Evolutionary conservation across 2,329 filamentous ascomycete genomes (phyloP), one percentile per base, ranked within the genome.

Genomic region (Fusarium sp.): DNA sequence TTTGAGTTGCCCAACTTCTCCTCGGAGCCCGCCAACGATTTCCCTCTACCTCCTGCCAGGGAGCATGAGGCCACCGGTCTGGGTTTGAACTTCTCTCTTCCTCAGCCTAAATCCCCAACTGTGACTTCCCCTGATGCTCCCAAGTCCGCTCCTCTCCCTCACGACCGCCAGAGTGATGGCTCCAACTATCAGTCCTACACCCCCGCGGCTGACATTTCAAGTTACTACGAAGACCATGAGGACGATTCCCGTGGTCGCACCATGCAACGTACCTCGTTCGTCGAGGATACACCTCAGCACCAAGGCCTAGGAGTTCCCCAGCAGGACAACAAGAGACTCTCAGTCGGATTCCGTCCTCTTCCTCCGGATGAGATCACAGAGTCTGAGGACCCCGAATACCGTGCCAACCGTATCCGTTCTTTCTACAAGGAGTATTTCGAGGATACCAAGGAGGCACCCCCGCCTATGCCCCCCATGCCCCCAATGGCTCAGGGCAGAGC

Each of bases 401-500:
- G 96, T 78, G 96, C 96, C 73, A 98, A 98, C 86, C 92, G 96
- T 66, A 99, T 99, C 75, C 90, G 96, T 81, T 99, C 96, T 8
- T 99, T 99, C 86, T 99, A 99, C 86, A 98, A 98, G 85, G 96
- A 99, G 81, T 99, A 99, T 85, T 99, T 99, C 77, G 96, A 98
- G 75, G 96, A 98, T 46, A 90, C 87, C 67, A 93, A 91, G 80
- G 82, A 83, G 46, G 75, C 80, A 10, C 77, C 82, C n/a, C 85
- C 85, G 32, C 83, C 84, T 3, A 74, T 87, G 76, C 82, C 82
- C 69, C 71, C 83, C 78, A 52, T 78, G 73, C 83, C 81, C 23
- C 57, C 56, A 23, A 71, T 70, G 68, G 69, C 77, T 76, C 66
- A 75, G 76, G 59, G 58, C 16, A 73, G 74, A 61, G 74, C 23